phyloP scores from a whole-genome alignment of 176 grass and related monocot genomes.

The Microstegium vimineum region DNA sequence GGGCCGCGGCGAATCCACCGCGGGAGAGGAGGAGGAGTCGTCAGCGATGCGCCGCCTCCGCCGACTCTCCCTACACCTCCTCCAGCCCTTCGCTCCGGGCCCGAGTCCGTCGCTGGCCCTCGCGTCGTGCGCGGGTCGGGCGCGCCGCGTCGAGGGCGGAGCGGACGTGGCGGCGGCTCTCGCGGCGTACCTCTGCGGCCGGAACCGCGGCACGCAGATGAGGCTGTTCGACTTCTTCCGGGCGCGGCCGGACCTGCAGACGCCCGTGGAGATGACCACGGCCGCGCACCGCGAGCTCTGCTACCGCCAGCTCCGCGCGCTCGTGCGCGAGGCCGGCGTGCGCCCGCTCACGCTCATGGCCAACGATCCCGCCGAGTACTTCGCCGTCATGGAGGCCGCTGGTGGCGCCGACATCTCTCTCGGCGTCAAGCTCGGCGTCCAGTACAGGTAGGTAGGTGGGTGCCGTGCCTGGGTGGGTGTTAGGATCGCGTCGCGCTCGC shows the following conservation, averaged over 20 bases:
- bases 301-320: slow-evolving; percentile 72
- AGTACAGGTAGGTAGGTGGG: slow-evolving; percentile 74
- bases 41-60: slow-evolving; percentile 53
- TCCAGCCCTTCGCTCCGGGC: too few species aligned
- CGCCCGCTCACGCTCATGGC: slow-evolving; percentile 65
- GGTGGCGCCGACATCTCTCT: slow-evolving; percentile 88
- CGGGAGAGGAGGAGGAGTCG: neutral
- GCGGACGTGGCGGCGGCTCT: slow-evolving; percentile 53
- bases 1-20: neutral
- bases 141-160: slow-evolving; percentile 29
- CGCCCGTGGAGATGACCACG: slow-evolving; percentile 74
- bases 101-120: slow-evolving; percentile 32
- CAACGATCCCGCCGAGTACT: slow-evolving; percentile 58
- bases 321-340: slow-evolving; percentile 79
- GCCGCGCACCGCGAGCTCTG: slow-evolving; percentile 80
- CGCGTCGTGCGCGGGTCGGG: slow-evolving; percentile 43
- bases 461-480: too few species aligned
- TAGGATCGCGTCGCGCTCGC: neutral
- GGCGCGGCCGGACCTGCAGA: slow-evolving; percentile 69
- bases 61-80: slow-evolving; percentile 57
- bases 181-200: slow-evolving; percentile 41
- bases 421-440: slow-evolving; percentile 89
- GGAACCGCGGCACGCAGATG: slow-evolving; percentile 49
- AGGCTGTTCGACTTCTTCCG: slow-evolving; percentile 70
- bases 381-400: slow-evolving; percentile 77